Evolutionary conservation across 1,284 basidiomycete species (phyloP).

Genomic region (Lentinula novae-zelandiae): DNA sequence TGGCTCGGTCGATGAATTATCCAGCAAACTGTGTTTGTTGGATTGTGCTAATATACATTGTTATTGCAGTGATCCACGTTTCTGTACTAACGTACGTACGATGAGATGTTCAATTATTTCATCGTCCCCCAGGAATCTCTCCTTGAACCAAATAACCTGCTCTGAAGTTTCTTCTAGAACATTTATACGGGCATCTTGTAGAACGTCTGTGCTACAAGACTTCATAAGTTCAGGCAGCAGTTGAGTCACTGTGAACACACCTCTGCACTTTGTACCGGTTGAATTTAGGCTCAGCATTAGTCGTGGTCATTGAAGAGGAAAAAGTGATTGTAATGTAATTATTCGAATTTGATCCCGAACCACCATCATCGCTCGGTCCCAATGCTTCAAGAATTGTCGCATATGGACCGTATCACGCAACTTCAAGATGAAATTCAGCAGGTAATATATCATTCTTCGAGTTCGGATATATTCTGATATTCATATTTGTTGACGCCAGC

Average conservation of each 20-base stretch:
- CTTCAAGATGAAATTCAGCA: constrained; percentile 86
- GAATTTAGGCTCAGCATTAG: constrained; percentile 2
- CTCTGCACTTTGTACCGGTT: constrained; percentile 29
- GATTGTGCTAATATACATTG: constrained; percentile 35
- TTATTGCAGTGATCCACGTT: neutral
- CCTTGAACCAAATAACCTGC: constrained; percentile 72
- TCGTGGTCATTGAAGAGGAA: neutral
- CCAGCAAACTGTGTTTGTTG: constrained; percentile 63
- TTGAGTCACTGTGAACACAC: constrained; percentile 19
- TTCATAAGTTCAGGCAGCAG: neutral
- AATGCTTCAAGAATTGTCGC: constrained; percentile 84
- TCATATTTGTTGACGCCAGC: constrained; percentile 33
- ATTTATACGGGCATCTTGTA: constrained; percentile 67
- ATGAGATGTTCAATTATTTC: constrained; percentile 74
- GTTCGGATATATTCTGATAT: neutral
- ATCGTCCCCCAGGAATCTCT: constrained; percentile 65
- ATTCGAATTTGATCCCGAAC: neutral
- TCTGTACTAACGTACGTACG: constrained; percentile 37
- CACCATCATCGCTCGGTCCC: constrained; percentile 27
- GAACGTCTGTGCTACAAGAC: constrained; percentile 61
- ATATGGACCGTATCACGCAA: constrained; percentile 88
- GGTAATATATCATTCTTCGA: constrained; percentile 32
- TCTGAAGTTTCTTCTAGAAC: constrained; percentile 55
- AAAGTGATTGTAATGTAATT: neutral
- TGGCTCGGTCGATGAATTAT: constrained; percentile 64